phyloP scores from a whole-genome alignment of 805 yeast genomes.

The Kazachstania kunashirensis region DNA sequence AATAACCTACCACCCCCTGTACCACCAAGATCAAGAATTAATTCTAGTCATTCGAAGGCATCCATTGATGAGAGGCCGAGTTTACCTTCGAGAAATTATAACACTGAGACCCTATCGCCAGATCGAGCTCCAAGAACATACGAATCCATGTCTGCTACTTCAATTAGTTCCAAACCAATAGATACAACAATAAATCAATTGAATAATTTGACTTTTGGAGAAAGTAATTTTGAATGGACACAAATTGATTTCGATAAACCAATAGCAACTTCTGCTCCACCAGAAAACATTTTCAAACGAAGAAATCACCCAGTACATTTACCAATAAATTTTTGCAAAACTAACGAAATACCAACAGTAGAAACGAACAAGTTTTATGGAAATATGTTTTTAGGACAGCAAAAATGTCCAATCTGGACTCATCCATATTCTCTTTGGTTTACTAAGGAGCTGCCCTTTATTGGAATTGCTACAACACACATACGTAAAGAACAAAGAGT shows the following conservation, averaged over 20 bases:
- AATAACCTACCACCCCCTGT: background rate
- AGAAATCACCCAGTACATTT: constrained; percentile 20
- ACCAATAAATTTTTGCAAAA: constrained; percentile 26
- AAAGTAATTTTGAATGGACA: background rate
- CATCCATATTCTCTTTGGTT: constrained; percentile 75
- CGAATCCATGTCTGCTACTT: no score
- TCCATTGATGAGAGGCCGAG: no score
- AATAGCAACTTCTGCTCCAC: constrained; percentile 38
- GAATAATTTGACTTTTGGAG: background rate
- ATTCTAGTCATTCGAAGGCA: background rate
- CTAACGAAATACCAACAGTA: constrained; percentile 34
- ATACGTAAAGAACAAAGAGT: constrained; percentile 51
- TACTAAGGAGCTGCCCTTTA: constrained; percentile 36
- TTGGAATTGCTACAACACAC: constrained; percentile 63
- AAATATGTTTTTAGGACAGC: constrained; percentile 57
- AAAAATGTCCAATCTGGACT: constrained; percentile 65
- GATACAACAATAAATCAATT: background rate
- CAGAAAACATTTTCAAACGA: constrained; percentile 34
- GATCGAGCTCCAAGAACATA: no score
- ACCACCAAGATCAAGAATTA: constrained; percentile 9
- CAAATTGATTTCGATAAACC: constrained; percentile 36
- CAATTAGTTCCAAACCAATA: no score
- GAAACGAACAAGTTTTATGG: constrained; percentile 76
- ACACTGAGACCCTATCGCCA: no score
- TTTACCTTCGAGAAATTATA: constrained; percentile 3